phyloP scores from a whole-genome alignment of 768 basidiomycete genomes.

The Leccinum broughii region DNA sequence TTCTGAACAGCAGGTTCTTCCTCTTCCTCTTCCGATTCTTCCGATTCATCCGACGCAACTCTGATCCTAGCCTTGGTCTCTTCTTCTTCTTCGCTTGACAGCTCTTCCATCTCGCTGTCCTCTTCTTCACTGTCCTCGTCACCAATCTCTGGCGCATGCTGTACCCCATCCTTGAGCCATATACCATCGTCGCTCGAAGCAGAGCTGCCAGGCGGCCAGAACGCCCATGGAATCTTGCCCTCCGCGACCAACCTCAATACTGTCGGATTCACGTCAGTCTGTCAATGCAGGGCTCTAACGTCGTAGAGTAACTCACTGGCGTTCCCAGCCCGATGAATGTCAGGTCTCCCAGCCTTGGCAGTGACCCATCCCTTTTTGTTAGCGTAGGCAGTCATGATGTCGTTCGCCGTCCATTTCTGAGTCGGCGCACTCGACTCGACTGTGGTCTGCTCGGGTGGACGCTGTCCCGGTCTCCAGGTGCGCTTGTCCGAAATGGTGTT shows the following conservation, averaged over 20 bases:
- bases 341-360: slow-evolving; percentile 87
- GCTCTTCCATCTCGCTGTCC: slow-evolving; percentile 16
- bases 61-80: background rate
- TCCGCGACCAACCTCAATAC: slow-evolving; percentile 85
- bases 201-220: slow-evolving; percentile 65
- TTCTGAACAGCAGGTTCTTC: background rate
- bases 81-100: slow-evolving; percentile 17
- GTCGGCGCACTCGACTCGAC: slow-evolving; percentile 9
- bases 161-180: slow-evolving; percentile 48
- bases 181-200: slow-evolving; percentile 47
- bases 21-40: slow-evolving; percentile 22
- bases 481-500: slow-evolving; percentile 56
- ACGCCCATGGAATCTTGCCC: slow-evolving; percentile 79
- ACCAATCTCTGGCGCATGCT: slow-evolving; percentile 26
- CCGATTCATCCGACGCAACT: slow-evolving; percentile 15
- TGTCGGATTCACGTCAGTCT: slow-evolving; percentile 28
- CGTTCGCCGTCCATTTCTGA: slow-evolving; percentile 78
- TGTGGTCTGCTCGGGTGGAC: slow-evolving; percentile 21
- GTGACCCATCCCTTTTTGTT: slow-evolving; percentile 81
- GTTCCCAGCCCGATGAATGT: slow-evolving; percentile 88
- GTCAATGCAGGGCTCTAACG: background rate
- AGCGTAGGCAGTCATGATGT: slow-evolving; percentile 79
- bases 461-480: slow-evolving; percentile 67
- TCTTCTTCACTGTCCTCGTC: slow-evolving; percentile 32
- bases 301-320: slow-evolving; percentile 56